phyloP scores from a whole-genome alignment of 1,139 yeast genomes.

The Kodamaea plutei region DNA sequence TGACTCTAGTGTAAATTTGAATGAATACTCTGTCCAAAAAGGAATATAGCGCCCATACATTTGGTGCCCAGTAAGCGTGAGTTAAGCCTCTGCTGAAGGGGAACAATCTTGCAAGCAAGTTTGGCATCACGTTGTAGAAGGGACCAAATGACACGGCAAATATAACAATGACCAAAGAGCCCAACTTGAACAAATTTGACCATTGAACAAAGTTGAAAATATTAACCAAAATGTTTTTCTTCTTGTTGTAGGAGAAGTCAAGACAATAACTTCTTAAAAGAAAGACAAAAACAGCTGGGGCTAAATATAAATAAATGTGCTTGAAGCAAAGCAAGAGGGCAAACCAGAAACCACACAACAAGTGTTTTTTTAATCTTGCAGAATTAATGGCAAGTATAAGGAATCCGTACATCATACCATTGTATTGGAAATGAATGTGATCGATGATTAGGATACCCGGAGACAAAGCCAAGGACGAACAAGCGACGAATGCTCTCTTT shows the following conservation, averaged over 20 bases:
- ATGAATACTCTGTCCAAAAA: slow-evolving; percentile 74
- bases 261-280: slow-evolving; percentile 70
- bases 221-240: slow-evolving; percentile 20
- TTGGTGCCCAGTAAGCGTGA: slow-evolving; percentile 99
- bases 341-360: slow-evolving; percentile 70
- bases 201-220: slow-evolving; percentile 47
- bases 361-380: slow-evolving; percentile 55
- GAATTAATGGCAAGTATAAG: slow-evolving; percentile 68
- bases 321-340: slow-evolving; percentile 82
- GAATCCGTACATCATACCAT: slow-evolving; percentile 88
- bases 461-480: slow-evolving; percentile 76
- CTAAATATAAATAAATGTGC: slow-evolving; percentile 87
- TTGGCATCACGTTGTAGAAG: slow-evolving; percentile 62
- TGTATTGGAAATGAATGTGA: slow-evolving; percentile 92
- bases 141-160: slow-evolving; percentile 78
- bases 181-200: slow-evolving; percentile 59
- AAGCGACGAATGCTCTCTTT: slow-evolving; percentile 65
- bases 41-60: slow-evolving; percentile 92
- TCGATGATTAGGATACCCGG: slow-evolving; percentile 89
- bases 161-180: slow-evolving; percentile 57
- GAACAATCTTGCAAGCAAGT: slow-evolving; percentile 66
- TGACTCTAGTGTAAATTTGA: slow-evolving; percentile 42
- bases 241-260: slow-evolving; percentile 33
- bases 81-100: slow-evolving; percentile 95
- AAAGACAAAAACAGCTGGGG: slow-evolving; percentile 89